phyloP scores from a whole-genome alignment of 116 monocot genomes.

The Zostera marina region DNA sequence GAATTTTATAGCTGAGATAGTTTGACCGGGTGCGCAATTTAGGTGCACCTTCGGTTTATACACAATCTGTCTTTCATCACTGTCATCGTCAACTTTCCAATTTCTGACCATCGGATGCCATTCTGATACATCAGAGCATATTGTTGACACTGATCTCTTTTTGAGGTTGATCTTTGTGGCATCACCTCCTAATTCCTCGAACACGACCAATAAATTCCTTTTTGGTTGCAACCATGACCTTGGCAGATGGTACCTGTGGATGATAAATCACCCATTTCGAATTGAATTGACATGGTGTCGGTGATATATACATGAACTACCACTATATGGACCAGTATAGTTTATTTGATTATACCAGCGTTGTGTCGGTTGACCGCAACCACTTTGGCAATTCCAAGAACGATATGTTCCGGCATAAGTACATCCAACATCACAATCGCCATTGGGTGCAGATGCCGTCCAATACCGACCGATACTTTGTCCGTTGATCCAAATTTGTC shows the following conservation, averaged over 20 bases:
- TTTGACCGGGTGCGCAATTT: constrained; percentile 62
- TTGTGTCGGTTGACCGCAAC: constrained; percentile 90
- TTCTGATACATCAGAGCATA: constrained; percentile 89
- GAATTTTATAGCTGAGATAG: constrained; percentile 80
- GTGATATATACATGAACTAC: no score
- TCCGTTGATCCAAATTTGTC: constrained; percentile 95
- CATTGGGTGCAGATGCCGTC: constrained; percentile 54
- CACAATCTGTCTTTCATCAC: constrained; percentile 30
- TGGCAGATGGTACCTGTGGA: constrained; percentile 88
- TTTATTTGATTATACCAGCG: no score
- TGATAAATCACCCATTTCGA: background rate
- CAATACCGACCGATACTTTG: constrained; percentile 93
- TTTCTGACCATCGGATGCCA: constrained; percentile 72
- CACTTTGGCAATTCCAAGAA: constrained; percentile 67
- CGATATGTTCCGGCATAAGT: constrained; percentile 66
- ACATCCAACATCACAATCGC: constrained; percentile 50
- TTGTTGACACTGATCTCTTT: constrained; percentile 61
- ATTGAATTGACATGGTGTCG: no score
- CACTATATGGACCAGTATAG: no score
- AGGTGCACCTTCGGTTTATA: constrained; percentile 62
- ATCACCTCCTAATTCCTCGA: constrained; percentile 91
- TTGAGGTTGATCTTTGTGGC: constrained; percentile 62
- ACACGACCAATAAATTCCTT: constrained; percentile 77
- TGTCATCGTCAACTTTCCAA: constrained; percentile 65
- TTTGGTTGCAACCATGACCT: constrained; percentile 77